phyloP scores from a whole-genome alignment of 257 asterid species.

The Voacanga thouarsii region DNA sequence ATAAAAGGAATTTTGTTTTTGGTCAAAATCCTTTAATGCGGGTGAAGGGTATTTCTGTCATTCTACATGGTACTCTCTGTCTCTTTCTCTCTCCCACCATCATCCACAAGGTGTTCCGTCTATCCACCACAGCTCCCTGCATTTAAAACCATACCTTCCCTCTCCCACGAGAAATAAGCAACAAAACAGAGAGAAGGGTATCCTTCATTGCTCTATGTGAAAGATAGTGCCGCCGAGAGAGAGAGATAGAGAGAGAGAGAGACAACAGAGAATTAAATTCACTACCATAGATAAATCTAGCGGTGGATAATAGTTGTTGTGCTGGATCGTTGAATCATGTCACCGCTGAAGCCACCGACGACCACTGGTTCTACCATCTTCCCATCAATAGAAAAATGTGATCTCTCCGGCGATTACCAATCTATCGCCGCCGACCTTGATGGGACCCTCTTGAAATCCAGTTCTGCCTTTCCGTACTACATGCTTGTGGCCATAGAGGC shows the following conservation, averaged over 20 bases:
- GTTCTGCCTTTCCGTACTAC: slow-evolving; percentile 98
- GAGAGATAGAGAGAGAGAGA: slow-evolving; percentile 12
- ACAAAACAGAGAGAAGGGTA: background rate
- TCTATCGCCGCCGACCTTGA: slow-evolving; percentile 97
- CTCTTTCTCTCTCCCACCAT: background rate
- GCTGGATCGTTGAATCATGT: slow-evolving; percentile 9
- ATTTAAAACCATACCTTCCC: slow-evolving; percentile 60
- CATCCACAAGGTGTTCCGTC: slow-evolving; percentile 16
- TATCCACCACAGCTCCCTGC: slow-evolving; percentile 13
- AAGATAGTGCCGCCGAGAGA: background rate
- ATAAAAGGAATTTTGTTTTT: background rate
- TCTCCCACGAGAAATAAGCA: slow-evolving; percentile 24
- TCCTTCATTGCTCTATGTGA: background rate
- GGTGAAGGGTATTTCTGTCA: slow-evolving; percentile 26
- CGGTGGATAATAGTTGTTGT: background rate
- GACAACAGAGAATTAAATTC: slow-evolving; percentile 15
- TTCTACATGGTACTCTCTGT: slow-evolving; percentile 3
- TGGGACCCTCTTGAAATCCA: slow-evolving; percentile 80
- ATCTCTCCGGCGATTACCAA: slow-evolving; percentile 35
- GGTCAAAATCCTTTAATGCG: background rate
- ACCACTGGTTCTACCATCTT: slow-evolving; percentile 31
- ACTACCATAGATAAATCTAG: slow-evolving; percentile 7
- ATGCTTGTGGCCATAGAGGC: slow-evolving; percentile 95
- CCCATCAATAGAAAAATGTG: slow-evolving; percentile 77
- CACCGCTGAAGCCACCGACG: slow-evolving; percentile 35